phyloP scores from a whole-genome alignment of 2,329 filamentous ascomycete species.

The Pochonia chlamydosporia region DNA sequence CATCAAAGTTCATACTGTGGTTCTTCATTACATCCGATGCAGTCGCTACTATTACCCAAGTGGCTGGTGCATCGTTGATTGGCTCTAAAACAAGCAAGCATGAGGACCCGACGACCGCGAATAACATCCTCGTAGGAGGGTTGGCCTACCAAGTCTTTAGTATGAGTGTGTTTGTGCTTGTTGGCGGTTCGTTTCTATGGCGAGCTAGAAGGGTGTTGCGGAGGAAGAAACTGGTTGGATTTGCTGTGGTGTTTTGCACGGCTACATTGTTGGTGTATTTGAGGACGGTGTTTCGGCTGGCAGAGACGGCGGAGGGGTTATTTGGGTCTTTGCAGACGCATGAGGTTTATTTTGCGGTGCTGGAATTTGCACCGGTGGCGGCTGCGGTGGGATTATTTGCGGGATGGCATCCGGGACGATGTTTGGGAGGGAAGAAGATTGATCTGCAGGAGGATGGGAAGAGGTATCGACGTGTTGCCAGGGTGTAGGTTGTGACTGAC shows the following conservation, averaged over 20 bases:
- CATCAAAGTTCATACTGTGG: constrained; percentile 41
- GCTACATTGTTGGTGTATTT: constrained; percentile 45
- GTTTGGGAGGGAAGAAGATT: constrained; percentile 19
- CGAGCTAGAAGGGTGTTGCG: too few relatives aligned
- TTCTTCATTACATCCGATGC: constrained; percentile 50
- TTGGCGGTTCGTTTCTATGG: too few relatives aligned
- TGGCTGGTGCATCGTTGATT: constrained; percentile 48
- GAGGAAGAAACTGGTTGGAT: constrained; percentile 25
- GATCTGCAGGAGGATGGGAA: constrained; percentile 11
- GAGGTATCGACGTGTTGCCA: too few relatives aligned
- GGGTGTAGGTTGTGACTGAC: too few relatives aligned
- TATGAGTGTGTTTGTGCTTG: too few relatives aligned
- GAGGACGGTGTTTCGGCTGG: constrained; percentile 45
- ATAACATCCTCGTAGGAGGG: too few relatives aligned
- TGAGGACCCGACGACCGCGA: too few relatives aligned
- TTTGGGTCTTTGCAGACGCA: constrained; percentile 37
- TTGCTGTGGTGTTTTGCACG: constrained; percentile 33
- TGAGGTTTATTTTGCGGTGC: constrained; percentile 46
- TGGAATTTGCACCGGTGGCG: constrained; percentile 49
- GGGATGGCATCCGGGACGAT: constrained; percentile 23
- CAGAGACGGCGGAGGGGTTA: constrained; percentile 46
- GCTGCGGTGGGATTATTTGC: constrained; percentile 40
- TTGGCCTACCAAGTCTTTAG: too few relatives aligned
- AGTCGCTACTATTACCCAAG: constrained; percentile 46
- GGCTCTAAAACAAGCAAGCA: too few relatives aligned